Evolutionary conservation across 139 green algal genomes (phyloP).

Genomic region (Chlorokybus atmophyticus): DNA sequence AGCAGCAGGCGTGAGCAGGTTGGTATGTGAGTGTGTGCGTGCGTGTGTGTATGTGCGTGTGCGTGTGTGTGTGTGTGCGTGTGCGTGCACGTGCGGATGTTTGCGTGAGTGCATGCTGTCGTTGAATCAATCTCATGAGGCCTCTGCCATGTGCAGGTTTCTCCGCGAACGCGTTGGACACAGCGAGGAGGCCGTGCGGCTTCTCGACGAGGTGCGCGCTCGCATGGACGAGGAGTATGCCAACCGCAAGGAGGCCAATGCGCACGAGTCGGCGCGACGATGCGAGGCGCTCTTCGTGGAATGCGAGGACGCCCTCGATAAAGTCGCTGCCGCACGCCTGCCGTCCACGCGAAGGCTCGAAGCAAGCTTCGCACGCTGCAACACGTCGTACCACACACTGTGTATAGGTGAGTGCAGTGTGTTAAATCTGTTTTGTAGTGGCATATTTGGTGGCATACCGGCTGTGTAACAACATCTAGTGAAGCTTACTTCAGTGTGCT

Average conservation of each 20-base stretch:
- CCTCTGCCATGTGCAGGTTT: too few relatives aligned
- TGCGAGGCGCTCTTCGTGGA: constrained; percentile 8
- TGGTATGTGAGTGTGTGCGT: too few relatives aligned
- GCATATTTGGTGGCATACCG: background rate
- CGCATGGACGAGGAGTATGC: constrained; percentile 9
- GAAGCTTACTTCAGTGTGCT: background rate
- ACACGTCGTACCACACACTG: constrained; percentile 1
- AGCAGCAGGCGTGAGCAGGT: too few relatives aligned
- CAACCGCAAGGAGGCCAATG: constrained; percentile 14
- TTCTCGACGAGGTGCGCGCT: too few relatives aligned
- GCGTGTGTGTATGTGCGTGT: too few relatives aligned
- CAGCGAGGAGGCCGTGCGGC: too few relatives aligned
- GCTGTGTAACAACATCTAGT: background rate
- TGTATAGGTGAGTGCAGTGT: constrained; percentile 7
- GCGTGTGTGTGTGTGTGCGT: too few relatives aligned
- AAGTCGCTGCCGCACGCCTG: constrained; percentile 16
- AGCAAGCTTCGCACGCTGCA: constrained; percentile 3
- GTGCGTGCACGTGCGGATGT: too few relatives aligned
- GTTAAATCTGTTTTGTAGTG: constrained; percentile 9
- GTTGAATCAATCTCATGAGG: too few relatives aligned
- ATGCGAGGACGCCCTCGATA: constrained; percentile 17
- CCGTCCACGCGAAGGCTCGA: constrained; percentile 25
- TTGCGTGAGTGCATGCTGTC: too few relatives aligned
- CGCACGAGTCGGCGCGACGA: constrained; percentile 6
- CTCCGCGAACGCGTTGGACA: too few relatives aligned